Evolutionary conservation across 2,329 filamentous ascomycete genomes (phyloP).

Genomic region (Macrophomina pseudophaseolina): DNA sequence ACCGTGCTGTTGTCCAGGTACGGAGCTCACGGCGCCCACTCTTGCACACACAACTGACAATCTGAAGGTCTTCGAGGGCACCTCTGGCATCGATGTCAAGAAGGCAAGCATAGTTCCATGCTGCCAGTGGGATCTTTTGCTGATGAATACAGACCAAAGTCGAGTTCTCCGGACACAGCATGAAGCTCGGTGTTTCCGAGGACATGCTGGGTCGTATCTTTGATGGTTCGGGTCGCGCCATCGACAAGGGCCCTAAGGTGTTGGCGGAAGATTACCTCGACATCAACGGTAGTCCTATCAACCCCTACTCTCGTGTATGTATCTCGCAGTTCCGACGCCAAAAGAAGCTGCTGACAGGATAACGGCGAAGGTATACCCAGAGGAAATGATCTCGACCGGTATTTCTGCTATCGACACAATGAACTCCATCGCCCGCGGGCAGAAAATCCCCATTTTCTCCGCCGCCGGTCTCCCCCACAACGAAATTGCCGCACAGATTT

Average conservation of each 20-base stretch:
- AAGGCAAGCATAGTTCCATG: constrained; percentile 60
- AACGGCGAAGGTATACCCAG: constrained; percentile 79
- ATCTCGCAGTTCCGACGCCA: constrained; percentile 30
- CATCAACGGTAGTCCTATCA: constrained; percentile 98
- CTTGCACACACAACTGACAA: constrained; percentile 7
- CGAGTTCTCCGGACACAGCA: constrained; percentile 93
- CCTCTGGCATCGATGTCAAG: constrained; percentile 96
- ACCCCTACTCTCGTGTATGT: constrained; percentile 91
- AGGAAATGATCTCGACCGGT: constrained; percentile 99
- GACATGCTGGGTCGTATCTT: constrained; percentile 99
- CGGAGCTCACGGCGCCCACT: background rate
- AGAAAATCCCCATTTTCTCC: constrained; percentile 99
- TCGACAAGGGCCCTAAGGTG: constrained; percentile 98
- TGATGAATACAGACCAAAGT: constrained; percentile 75
- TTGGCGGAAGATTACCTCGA: constrained; percentile 97
- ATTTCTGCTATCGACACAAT: constrained; percentile 99
- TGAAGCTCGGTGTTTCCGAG: constrained; percentile 98
- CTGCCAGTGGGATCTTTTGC: constrained; percentile 34
- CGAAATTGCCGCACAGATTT: constrained; percentile 98
- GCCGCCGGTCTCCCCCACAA: constrained; percentile 98
- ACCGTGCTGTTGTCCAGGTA: constrained; percentile 94
- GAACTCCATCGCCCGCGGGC: constrained; percentile 89
- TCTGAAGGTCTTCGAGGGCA: constrained; percentile 91
- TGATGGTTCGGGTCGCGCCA: constrained; percentile 95
- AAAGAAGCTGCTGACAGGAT: constrained; percentile 29